Evolutionary conservation across 2,329 filamentous ascomycete species (phyloP), one percentile per base, ranked within the genome.

Genomic region (Aspergillus fischeri): DNA sequence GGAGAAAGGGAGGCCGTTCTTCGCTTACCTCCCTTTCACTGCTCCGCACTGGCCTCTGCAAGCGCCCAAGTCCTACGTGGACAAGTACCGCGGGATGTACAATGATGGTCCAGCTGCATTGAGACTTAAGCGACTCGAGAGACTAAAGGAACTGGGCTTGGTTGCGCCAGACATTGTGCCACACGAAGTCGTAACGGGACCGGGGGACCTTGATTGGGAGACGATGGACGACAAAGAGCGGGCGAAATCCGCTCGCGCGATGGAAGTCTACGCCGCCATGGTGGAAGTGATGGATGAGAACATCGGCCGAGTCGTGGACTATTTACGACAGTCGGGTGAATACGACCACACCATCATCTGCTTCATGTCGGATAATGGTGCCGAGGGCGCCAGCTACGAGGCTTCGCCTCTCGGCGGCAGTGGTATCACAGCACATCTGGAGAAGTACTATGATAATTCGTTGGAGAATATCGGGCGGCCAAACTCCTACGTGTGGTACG

Each of bases 401-500:
- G 81, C 83, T 4, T 80, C 81, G 53, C 84, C 83, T 0, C 81
- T 85, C 54, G 78, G 85, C 4, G 75, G 80, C 53, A 79, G 80
- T 49, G 77, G 76, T 25, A 81, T 83, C 60, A 78, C 84, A 64
- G 75, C 80, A 3, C 80, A 83, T 62, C 68, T 84, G 28, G 72
- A 81, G 60, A 82, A 81, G 63, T 83, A 84, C 70, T 85, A 85
- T 68, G 74, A 84, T 69, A 85, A 85, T 65, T 74, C 73, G 41
- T 74, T 85, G 21, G 81, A 84, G 27, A 86, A 85, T 58, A 76
- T 86, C 29, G 84, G 84, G 10, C 78, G 82, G 51, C 80, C 72
- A 50, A 74, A 85, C 65, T 82, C 78, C 2, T 86, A 83, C 65
- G 80, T 84, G 57, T 86, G 83, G 83, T 86, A 86, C 60, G 83